Evolutionary conservation across 2,329 filamentous ascomycete genomes (phyloP).

Genomic region (Aspergillus unguis): DNA sequence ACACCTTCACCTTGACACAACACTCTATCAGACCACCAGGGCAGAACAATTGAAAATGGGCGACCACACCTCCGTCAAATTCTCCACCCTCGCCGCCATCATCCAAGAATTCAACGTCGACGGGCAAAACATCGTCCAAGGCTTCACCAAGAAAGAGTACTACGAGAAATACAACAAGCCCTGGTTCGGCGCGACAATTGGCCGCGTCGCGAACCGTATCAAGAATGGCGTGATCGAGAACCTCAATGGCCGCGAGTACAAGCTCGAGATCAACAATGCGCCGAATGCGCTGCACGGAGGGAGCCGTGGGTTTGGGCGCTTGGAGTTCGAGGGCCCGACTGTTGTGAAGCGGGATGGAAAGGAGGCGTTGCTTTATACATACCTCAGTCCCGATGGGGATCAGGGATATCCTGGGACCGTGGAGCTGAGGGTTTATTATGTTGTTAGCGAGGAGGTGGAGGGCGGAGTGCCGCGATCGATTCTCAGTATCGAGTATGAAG

Average conservation of each 20-base stretch:
- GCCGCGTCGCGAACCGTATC: slow-evolving; percentile 77
- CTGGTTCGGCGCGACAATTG: slow-evolving; percentile 92
- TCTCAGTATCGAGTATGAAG: slow-evolving; percentile 85
- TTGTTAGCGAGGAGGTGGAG: slow-evolving; percentile 63
- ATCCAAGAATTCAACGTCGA: slow-evolving; percentile 71
- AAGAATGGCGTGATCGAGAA: slow-evolving; percentile 65
- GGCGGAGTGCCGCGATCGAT: slow-evolving; percentile 63
- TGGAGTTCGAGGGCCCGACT: slow-evolving; percentile 51
- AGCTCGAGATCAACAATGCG: slow-evolving; percentile 71
- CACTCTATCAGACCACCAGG: background rate
- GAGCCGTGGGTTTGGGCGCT: slow-evolving; percentile 59
- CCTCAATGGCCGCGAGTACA: slow-evolving; percentile 69
- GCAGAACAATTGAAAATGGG: slow-evolving; percentile 7
- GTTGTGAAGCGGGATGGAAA: slow-evolving; percentile 56
- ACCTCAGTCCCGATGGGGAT: slow-evolving; percentile 73
- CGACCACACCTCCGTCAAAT: slow-evolving; percentile 21
- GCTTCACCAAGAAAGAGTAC: slow-evolving; percentile 70
- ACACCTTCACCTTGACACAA: background rate
- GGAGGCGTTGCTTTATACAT: slow-evolving; percentile 64
- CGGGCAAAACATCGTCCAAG: slow-evolving; percentile 81
- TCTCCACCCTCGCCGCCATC: slow-evolving; percentile 48
- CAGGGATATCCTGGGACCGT: slow-evolving; percentile 88
- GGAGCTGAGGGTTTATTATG: slow-evolving; percentile 74
- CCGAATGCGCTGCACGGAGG: slow-evolving; percentile 74
- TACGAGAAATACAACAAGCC: slow-evolving; percentile 73